These are phyloP conservation scores for Diaporthe capsici DNA, from an alignment of 2,329 filamentous ascomycete species.

Conservation along the genomic window DNA sequence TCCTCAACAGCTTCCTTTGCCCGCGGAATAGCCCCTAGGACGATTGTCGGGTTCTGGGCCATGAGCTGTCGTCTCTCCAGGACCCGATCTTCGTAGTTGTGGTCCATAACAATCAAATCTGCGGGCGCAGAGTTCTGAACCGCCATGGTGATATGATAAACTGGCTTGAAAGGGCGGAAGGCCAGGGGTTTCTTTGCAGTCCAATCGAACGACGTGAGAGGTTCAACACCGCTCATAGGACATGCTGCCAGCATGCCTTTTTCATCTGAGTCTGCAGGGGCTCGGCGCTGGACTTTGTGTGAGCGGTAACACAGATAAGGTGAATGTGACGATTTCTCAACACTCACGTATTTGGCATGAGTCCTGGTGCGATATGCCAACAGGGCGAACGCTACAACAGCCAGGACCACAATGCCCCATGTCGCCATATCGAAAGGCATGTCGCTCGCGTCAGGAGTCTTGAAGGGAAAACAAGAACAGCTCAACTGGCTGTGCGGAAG, in stretches of 20 bases:
- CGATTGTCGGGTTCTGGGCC: conserved; percentile 53
- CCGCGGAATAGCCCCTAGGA: conserved; percentile 58
- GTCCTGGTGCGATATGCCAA: background rate
- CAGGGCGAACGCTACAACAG: background rate
- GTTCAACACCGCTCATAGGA: conserved; percentile 44
- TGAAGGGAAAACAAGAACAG: too few relatives aligned
- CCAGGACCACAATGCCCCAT: conserved; percentile 19
- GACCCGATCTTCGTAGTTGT: conserved; percentile 63
- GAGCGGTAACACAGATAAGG: background rate
- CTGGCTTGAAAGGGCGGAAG: conserved; percentile 65
- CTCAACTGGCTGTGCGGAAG: too few relatives aligned
- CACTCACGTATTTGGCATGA: background rate
- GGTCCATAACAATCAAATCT: conserved; percentile 67
- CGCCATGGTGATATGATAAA: conserved; percentile 69
- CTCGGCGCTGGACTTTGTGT: background rate
- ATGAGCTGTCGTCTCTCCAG: conserved; percentile 57
- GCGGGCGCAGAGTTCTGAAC: conserved; percentile 59
- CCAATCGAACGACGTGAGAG: conserved; percentile 57
- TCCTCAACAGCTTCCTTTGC: conserved; percentile 62
- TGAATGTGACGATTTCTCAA: too few relatives aligned
- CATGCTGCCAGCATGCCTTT: background rate
- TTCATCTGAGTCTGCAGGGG: background rate
- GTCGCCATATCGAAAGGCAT: background rate
- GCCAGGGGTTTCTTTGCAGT: conserved; percentile 53
- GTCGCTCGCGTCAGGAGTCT: background rate